Percentiles rank a stretch among this genome's conserved stretches.
These are phyloP conservation scores for Endoconidiophora laricicola DNA, from an alignment of 2,329 filamentous ascomycete genomes.

Conservation along the genomic window DNA sequence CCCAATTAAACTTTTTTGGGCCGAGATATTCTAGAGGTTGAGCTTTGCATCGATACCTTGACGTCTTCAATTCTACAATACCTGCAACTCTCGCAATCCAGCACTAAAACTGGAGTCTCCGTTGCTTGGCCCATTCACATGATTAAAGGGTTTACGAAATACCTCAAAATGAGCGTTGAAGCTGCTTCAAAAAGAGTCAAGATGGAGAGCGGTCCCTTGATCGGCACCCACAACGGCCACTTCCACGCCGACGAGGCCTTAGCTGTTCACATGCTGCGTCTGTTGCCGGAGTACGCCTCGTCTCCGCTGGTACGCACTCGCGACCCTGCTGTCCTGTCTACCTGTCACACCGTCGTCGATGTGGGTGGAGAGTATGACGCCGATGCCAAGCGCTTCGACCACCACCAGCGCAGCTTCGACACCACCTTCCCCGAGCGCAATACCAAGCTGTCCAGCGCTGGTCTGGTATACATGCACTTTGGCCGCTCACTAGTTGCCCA, in stretches of 20 bases:
- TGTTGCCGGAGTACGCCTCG: slow-evolving; percentile 62
- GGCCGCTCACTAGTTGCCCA: slow-evolving; percentile 65
- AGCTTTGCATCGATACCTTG: background rate
- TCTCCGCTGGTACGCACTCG: slow-evolving; percentile 72
- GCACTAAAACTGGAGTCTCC: background rate
- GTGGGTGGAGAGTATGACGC: slow-evolving; percentile 92
- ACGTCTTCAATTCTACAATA: background rate
- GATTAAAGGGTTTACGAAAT: slow-evolving; percentile 24
- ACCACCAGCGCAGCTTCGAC: slow-evolving; percentile 86
- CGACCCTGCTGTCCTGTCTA: slow-evolving; percentile 58
- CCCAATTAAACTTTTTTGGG: background rate
- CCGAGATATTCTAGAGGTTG: background rate
- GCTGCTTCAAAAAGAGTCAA: slow-evolving; percentile 69
- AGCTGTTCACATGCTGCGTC: slow-evolving; percentile 86
- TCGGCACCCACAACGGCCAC: slow-evolving; percentile 94
- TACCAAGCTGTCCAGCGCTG: slow-evolving; percentile 87
- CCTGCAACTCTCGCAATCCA: background rate
- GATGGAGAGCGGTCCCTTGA: slow-evolving; percentile 36
- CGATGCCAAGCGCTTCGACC: slow-evolving; percentile 66
- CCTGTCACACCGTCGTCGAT: slow-evolving; percentile 90
- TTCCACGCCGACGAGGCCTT: slow-evolving; percentile 98
- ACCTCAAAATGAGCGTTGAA: slow-evolving; percentile 41
- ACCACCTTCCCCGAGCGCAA: slow-evolving; percentile 67
- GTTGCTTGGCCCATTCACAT: background rate
- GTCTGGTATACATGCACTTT: slow-evolving; percentile 91